Evolutionary conservation across 202 grass and related monocot genomes (phyloP).

Genomic region (Setaria italica): DNA sequence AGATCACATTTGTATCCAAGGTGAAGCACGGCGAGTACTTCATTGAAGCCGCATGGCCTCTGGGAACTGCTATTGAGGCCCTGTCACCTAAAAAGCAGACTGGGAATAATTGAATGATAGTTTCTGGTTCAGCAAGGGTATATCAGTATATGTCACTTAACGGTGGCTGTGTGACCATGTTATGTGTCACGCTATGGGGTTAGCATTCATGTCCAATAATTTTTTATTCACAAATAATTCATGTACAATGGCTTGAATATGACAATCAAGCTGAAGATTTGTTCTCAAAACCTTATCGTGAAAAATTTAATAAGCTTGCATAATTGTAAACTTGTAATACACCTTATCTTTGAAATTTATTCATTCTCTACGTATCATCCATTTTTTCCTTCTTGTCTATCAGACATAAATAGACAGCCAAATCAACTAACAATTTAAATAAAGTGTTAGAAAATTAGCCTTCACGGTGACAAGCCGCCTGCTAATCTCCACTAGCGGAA

Average conservation of each 20-base stretch:
- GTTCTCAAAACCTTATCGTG: not conserved
- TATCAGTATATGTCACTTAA: not conserved
- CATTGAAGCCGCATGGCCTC: constrained; percentile 44
- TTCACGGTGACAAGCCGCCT: no score
- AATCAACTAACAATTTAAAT: not conserved
- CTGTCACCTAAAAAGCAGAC: constrained; percentile 34
- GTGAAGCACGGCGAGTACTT: constrained; percentile 46
- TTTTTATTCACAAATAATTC: not conserved
- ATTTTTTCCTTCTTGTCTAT: not conserved
- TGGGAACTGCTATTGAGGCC: constrained; percentile 52
- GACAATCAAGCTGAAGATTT: not conserved
- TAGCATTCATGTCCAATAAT: not conserved
- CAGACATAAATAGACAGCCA: not conserved
- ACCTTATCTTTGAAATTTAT: not conserved
- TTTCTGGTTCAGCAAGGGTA: no score
- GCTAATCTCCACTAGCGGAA: no score
- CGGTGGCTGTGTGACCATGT: not conserved
- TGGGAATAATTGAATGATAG: not conserved
- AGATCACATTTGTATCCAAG: constrained; percentile 47
- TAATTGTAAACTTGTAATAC: not conserved
- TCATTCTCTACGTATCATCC: not conserved
- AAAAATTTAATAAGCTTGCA: not conserved
- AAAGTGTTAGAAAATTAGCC: no score
- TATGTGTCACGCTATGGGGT: not conserved
- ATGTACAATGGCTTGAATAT: not conserved